Evolutionary conservation across 805 yeast species (phyloP), one percentile per base, ranked within the genome.

Genomic region (Candida xyloterini): DNA sequence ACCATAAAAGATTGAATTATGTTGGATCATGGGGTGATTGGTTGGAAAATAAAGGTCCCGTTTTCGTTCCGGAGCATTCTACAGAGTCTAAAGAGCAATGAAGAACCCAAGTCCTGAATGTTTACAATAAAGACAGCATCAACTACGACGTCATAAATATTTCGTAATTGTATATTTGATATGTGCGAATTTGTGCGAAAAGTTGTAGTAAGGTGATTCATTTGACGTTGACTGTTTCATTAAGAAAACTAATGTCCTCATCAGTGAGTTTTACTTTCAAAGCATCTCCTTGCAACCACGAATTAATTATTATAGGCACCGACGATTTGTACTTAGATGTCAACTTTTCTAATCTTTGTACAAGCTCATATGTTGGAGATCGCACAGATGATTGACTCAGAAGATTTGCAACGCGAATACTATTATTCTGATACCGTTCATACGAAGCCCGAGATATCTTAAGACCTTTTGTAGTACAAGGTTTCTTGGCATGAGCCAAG

Each of bases 1-100:
- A 91, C 65, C 66, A 73, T 35, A 75, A 84, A 52, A 76, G 96
- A 50, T 88, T 90, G 42, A 86, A 89, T 62, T 91, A 91, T 65
- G 64, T 73, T 29, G 98, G 98, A 4, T 84, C 95, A 10, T 84
- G 80, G 63, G 81, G 77, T 55, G 97, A 91, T 60, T 91, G 98
- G 98, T 59, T 69, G 20, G 57, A 56, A 26, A 61, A 74, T 38
- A 67, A 72, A 32, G 64, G 68, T 26, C 52, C 56, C 25, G 55
- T 63, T n/a, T 45, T 33, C 15, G 27, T 35, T 29, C 44, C 47
- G 7, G 45, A 43, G 28, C 21, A 38, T 13, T 27, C 51, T 20
- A 37, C 29, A 9, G 25, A 41, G 22, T 20, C 48, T 13, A 25
- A 47, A 23, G 47, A 39, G 23, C 24, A 30, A 25, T 23, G 15